Evolutionary conservation across 2,329 filamentous ascomycete genomes (phyloP).

Genomic region (Scytalidium lignicola): DNA sequence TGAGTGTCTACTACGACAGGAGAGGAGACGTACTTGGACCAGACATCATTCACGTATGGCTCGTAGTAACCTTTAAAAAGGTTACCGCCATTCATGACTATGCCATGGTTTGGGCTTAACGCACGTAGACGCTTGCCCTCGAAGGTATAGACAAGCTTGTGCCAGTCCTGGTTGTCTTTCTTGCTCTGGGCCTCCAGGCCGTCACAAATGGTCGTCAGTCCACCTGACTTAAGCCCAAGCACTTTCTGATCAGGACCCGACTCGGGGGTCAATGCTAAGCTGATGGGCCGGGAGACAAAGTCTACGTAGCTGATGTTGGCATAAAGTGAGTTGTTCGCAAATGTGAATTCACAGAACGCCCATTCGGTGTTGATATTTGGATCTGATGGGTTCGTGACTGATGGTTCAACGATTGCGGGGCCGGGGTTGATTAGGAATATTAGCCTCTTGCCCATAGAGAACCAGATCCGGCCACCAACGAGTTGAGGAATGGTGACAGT

Average conservation of each 20-base stretch:
- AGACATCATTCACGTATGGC: slow-evolving; percentile 40
- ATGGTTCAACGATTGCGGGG: slow-evolving; percentile 69
- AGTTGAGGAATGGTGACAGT: slow-evolving; percentile 64
- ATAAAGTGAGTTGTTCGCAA: slow-evolving; percentile 55
- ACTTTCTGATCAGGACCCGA: slow-evolving; percentile 43
- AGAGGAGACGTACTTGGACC: slow-evolving; percentile 33
- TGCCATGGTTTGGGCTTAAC: slow-evolving; percentile 34
- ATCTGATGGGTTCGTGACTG: slow-evolving; percentile 61
- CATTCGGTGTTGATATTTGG: slow-evolving; percentile 57
- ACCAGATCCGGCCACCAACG: slow-evolving; percentile 68
- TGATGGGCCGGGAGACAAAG: slow-evolving; percentile 64
- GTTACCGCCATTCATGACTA: slow-evolving; percentile 29
- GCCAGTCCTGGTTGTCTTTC: slow-evolving; percentile 55
- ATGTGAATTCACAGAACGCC: slow-evolving; percentile 68
- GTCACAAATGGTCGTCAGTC: slow-evolving; percentile 49
- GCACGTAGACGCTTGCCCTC: slow-evolving; percentile 32
- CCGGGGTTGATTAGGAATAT: slow-evolving; percentile 68
- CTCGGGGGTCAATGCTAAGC: slow-evolving; percentile 41
- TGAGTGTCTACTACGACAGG: slow-evolving; percentile 60
- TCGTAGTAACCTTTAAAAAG: slow-evolving; percentile 39
- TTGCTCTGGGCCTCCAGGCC: slow-evolving; percentile 49
- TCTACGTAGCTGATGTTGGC: slow-evolving; percentile 72
- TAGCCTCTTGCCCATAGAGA: slow-evolving; percentile 54
- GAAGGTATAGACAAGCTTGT: slow-evolving; percentile 37
- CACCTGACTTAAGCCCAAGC: slow-evolving; percentile 51